Percentiles rank a stretch among this genome's conserved stretches.
These are phyloP conservation scores for Penicillium ucsense DNA, from an alignment of 495 filamentous ascomycete genomes.

Conservation along the genomic window DNA sequence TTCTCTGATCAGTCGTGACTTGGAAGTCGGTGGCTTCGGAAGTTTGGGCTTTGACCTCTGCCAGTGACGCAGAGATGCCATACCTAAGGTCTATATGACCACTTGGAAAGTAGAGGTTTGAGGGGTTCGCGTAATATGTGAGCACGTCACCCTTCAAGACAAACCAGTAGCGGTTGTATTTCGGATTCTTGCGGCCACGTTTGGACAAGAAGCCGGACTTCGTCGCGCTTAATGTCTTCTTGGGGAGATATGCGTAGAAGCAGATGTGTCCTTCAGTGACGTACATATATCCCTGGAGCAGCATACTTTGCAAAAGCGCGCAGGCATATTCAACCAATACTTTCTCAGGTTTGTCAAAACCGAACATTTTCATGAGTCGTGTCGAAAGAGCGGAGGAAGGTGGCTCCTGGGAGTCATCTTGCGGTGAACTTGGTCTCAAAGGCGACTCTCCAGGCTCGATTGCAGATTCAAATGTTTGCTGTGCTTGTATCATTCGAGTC, in stretches of 20 bases:
- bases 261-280: slow-evolving; percentile 89
- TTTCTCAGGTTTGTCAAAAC: slow-evolving; percentile 71
- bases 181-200: slow-evolving; percentile 79
- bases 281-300: slow-evolving; percentile 95
- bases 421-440: slow-evolving; percentile 9
- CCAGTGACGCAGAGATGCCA: slow-evolving; percentile 72
- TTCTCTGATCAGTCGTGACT: slow-evolving; percentile 72
- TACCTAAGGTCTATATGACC: slow-evolving; percentile 91
- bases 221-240: slow-evolving; percentile 67
- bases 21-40: slow-evolving; percentile 64
- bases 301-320: slow-evolving; percentile 84
- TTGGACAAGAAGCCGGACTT: slow-evolving; percentile 89
- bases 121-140: slow-evolving; percentile 80
- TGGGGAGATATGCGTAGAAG: slow-evolving; percentile 93
- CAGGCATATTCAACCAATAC: slow-evolving; percentile 90
- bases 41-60: slow-evolving; percentile 57
- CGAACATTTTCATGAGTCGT: slow-evolving; percentile 79
- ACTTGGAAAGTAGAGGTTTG: slow-evolving; percentile 82
- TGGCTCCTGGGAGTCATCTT: slow-evolving; percentile 14
- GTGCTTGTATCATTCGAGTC: slow-evolving; percentile 76
- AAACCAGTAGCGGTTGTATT: slow-evolving; percentile 94
- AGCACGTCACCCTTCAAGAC: slow-evolving; percentile 89
- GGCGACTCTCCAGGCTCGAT: slow-evolving; percentile 13
- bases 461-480: slow-evolving; percentile 47
- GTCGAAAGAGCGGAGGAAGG: slow-evolving; percentile 46